These are phyloP conservation scores for Adansonia gregorii DNA, from an alignment of 441 rosid species.

Conservation along the genomic window DNA sequence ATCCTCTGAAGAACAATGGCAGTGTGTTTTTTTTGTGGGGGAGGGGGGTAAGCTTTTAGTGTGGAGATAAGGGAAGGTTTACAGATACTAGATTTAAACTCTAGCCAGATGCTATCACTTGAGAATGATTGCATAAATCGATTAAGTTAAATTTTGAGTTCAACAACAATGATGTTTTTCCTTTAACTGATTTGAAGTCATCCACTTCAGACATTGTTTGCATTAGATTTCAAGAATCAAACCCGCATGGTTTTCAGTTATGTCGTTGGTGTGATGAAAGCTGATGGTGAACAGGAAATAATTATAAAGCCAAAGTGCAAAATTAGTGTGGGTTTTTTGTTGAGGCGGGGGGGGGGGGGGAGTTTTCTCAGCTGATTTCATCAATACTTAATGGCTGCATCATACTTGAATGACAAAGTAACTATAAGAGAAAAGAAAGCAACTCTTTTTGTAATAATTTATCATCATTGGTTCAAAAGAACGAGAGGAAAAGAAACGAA, in stretches of 20 bases:
- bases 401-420: not conserved
- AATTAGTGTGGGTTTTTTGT: not conserved
- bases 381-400: not conserved
- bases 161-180: no score
- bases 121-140: no score
- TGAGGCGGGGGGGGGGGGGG: not conserved
- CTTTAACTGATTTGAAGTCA: not conserved
- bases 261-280: not conserved
- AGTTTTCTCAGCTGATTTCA: conserved; percentile 6
- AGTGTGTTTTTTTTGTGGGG: not conserved
- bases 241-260: not conserved
- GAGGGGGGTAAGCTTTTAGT: no score
- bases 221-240: not conserved
- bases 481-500: not conserved
- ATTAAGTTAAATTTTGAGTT: no score
- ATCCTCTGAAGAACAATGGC: not conserved
- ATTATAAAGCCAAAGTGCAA: not conserved
- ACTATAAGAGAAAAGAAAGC: not conserved
- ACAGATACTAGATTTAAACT: no score
- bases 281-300: not conserved
- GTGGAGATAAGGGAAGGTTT: no score
- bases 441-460: no score
- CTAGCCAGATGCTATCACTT: no score
- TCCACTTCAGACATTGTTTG: not conserved
- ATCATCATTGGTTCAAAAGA: not conserved